These are phyloP conservation scores for Stachybotrys chlorohalonatus DNA, from an alignment of 2,329 filamentous ascomycete species.

Conservation along the genomic window DNA sequence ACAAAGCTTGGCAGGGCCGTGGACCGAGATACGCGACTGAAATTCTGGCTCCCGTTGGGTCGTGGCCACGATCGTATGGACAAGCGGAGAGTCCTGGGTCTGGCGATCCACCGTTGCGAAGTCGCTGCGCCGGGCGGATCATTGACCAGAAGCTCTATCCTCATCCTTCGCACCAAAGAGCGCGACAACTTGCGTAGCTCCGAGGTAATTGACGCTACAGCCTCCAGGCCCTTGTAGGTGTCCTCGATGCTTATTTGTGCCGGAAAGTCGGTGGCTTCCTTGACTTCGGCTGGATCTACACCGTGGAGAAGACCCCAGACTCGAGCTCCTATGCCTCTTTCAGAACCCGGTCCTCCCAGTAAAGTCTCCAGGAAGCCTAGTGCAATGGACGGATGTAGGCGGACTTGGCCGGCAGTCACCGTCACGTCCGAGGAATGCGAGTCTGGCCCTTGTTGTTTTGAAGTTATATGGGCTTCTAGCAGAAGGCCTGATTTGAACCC, in stretches of 20 bases:
- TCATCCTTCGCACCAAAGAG: constrained; percentile 71
- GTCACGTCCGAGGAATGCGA: constrained; percentile 1
- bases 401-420: constrained; percentile 58
- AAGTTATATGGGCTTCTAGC: constrained; percentile 45
- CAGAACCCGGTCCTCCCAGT: constrained; percentile 59
- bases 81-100: constrained; percentile 72
- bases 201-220: constrained; percentile 50
- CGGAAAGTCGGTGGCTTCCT: constrained; percentile 61
- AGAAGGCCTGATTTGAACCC: constrained; percentile 56
- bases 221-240: constrained; percentile 68
- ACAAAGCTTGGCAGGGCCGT: constrained; percentile 63
- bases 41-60: constrained; percentile 43
- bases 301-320: constrained; percentile 77
- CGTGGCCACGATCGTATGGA: constrained; percentile 56
- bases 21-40: constrained; percentile 68
- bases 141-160: constrained; percentile 58
- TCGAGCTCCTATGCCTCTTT: constrained; percentile 61
- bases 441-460: constrained; percentile 1
- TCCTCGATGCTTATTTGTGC: constrained; percentile 93
- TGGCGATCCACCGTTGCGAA: constrained; percentile 58
- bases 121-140: constrained; percentile 20
- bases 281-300: constrained; percentile 66
- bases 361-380: constrained; percentile 57
- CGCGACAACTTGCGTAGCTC: constrained; percentile 61
- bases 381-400: constrained; percentile 53